phyloP scores from a whole-genome alignment of 2,329 filamentous ascomycete species.

The Zymoseptoria passerinii region DNA sequence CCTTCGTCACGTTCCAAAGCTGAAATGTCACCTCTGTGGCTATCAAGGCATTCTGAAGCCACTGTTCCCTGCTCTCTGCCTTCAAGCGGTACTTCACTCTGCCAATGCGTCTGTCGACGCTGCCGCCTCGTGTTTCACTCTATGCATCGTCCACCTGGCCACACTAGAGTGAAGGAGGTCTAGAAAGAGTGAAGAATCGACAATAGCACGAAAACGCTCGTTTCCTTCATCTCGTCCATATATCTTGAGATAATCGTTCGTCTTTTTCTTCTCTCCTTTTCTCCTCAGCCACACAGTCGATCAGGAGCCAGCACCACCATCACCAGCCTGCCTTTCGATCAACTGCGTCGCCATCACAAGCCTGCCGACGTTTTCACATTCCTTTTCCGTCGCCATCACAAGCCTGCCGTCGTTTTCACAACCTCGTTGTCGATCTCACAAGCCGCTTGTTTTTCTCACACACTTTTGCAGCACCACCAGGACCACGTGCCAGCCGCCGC shows the following conservation, averaged over 20 bases:
- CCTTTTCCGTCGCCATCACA: not conserved
- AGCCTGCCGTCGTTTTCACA: not conserved
- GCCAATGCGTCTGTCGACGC: not conserved
- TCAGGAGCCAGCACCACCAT: not conserved
- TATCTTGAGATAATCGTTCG: not conserved
- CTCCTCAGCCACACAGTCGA: not conserved
- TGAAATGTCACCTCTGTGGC: too few relatives aligned
- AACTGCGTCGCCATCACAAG: not conserved
- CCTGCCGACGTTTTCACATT: not conserved
- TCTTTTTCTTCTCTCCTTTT: not conserved
- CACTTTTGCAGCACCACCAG: not conserved
- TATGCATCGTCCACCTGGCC: not conserved
- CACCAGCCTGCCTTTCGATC: not conserved
- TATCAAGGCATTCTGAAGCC: too few relatives aligned
- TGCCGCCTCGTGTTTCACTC: not conserved
- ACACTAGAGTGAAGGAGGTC: not conserved
- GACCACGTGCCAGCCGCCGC: not conserved
- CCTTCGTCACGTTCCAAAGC: too few relatives aligned
- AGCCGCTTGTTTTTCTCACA: not conserved
- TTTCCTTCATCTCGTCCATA: not conserved
- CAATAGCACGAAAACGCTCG: not conserved
- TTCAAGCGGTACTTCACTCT: not conserved
- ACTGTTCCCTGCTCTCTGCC: too few relatives aligned
- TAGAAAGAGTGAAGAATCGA: not conserved
- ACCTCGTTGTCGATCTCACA: not conserved